A percentile compares a stretch with the other conserved stretches of the same genome.
Evolutionary conservation across 2,329 filamentous ascomycete genomes (phyloP).

Genomic region (Fusarium sp.): DNA sequence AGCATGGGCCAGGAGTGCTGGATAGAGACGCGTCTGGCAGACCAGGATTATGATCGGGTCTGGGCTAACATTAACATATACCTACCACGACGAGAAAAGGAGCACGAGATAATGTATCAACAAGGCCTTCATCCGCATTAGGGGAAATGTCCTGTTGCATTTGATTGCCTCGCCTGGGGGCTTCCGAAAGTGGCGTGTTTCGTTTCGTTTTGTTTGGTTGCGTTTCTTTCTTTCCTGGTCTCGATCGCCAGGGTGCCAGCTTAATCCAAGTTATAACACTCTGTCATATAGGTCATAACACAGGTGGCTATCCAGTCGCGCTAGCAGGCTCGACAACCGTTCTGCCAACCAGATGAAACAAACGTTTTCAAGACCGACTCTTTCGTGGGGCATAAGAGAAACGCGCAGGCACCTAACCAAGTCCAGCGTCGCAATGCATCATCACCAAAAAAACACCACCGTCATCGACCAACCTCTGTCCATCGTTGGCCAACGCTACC

Average conservation of each 20-base stretch:
- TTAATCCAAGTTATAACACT: slow-evolving; percentile 41
- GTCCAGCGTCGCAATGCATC: slow-evolving; percentile 46
- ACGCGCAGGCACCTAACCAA: slow-evolving; percentile 37
- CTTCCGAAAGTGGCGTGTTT: slow-evolving; percentile 40
- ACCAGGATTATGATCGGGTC: slow-evolving; percentile 34
- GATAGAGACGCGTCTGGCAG: slow-evolving; percentile 10
- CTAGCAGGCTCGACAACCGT: slow-evolving; percentile 33
- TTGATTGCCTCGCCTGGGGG: slow-evolving; percentile 21
- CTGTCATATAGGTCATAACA: slow-evolving; percentile 48
- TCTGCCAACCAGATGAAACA: slow-evolving; percentile 48
- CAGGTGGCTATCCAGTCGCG: slow-evolving; percentile 43
- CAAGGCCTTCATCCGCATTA: slow-evolving; percentile 22
- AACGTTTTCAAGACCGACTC: slow-evolving; percentile 37
- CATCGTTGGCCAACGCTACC: slow-evolving; percentile 43
- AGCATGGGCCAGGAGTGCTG: slow-evolving; percentile 28
- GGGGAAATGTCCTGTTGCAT: slow-evolving; percentile 34
- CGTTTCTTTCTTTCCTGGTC: slow-evolving; percentile 35
- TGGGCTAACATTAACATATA: slow-evolving; percentile 21
- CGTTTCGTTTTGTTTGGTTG: slow-evolving; percentile 40
- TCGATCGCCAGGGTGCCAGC: slow-evolving; percentile 25
- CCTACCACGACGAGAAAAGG: slow-evolving; percentile 8
- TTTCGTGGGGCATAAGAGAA: slow-evolving; percentile 35
- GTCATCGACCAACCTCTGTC: slow-evolving; percentile 35
- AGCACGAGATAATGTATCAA: slow-evolving; percentile 9
- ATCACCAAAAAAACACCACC: slow-evolving; percentile 31